These are phyloP conservation scores for Peniophora sp. DNA, from an alignment of 1,284 basidiomycete genomes.

Conservation along the genomic window DNA sequence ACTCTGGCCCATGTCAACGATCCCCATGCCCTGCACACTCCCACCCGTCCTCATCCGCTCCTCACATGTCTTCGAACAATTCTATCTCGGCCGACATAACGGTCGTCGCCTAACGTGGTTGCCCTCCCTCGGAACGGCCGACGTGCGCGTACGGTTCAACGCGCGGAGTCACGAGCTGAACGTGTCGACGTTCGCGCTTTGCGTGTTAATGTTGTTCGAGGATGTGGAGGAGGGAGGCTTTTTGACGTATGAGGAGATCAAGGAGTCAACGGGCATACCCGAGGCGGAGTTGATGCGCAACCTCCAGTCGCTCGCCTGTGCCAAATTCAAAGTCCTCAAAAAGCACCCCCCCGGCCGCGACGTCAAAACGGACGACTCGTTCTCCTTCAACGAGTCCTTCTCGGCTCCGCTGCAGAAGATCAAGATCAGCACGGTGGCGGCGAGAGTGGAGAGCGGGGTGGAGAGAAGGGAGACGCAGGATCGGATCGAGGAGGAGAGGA, in stretches of 20 bases:
- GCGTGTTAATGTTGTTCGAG: conserved; percentile 88
- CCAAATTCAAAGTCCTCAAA: conserved; percentile 90
- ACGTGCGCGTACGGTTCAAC: conserved; percentile 83
- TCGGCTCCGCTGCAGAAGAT: conserved; percentile 79
- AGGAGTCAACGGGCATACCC: conserved; percentile 64
- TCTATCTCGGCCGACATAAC: conserved; percentile 85
- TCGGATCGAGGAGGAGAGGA: conserved; percentile 89
- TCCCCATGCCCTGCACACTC: conserved; percentile 57
- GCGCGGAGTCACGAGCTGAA: conserved; percentile 82
- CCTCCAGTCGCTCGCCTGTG: conserved; percentile 93
- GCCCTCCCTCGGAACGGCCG: conserved; percentile 85
- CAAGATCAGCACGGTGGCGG: conserved; percentile 90
- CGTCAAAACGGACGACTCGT: conserved; percentile 67
- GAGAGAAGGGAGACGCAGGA: conserved; percentile 90
- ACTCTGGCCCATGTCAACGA: conserved; percentile 82
- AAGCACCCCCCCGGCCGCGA: conserved; percentile 90
- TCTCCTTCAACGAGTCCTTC: conserved; percentile 87
- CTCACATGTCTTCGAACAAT: conserved; percentile 78
- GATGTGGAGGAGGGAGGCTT: conserved; percentile 58
- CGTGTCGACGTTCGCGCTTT: conserved; percentile 84
- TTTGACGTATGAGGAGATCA: conserved; percentile 69
- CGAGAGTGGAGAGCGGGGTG: conserved; percentile 77
- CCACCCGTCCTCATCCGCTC: conserved; percentile 58
- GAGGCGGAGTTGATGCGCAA: conserved; percentile 83
- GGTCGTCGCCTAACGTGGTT: conserved; percentile 94